phyloP scores from a whole-genome alignment of 169 alveolate species.

The Plasmodium gonderi region DNA sequence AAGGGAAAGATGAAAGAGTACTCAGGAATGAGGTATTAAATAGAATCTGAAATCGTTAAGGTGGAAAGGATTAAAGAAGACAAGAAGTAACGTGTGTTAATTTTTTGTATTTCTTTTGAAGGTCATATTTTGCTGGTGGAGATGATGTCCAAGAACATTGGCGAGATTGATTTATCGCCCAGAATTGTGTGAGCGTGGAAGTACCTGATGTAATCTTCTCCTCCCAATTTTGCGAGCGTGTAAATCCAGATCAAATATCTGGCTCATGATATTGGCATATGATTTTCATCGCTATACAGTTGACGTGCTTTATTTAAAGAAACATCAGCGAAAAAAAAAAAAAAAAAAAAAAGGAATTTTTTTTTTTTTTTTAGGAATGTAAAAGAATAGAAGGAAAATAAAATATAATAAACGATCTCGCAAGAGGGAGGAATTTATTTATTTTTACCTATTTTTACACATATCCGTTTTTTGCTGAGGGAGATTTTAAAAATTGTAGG shows the following conservation, averaged over 20 bases:
- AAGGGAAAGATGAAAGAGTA: constrained; percentile 95
- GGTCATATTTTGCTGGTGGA: background rate
- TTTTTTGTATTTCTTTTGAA: background rate
- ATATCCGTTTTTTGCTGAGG: background rate
- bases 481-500: background rate
- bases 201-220: too few species aligned
- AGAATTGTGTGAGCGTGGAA: too few species aligned
- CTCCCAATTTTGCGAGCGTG: background rate
- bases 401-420: too few species aligned
- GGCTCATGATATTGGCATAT: too few species aligned
- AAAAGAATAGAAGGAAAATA: too few species aligned
- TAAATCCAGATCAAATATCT: too few species aligned
- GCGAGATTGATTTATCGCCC: too few species aligned
- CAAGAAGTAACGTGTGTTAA: constrained; percentile 64
- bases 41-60: constrained; percentile 91
- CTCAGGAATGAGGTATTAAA: constrained; percentile 92
- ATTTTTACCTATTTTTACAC: background rate
- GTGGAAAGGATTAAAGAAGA: constrained; percentile 88
- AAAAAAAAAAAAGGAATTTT: background rate
- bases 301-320: constrained; percentile 36
- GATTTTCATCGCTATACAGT: too few species aligned
- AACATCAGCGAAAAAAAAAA: background rate
- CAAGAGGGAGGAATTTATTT: background rate
- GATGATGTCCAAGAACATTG: too few species aligned
- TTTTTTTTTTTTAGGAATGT: too few species aligned